These are phyloP conservation scores for Suhomyces sp. DNA, from an alignment of 805 yeast genomes.

Conservation along the genomic window DNA sequence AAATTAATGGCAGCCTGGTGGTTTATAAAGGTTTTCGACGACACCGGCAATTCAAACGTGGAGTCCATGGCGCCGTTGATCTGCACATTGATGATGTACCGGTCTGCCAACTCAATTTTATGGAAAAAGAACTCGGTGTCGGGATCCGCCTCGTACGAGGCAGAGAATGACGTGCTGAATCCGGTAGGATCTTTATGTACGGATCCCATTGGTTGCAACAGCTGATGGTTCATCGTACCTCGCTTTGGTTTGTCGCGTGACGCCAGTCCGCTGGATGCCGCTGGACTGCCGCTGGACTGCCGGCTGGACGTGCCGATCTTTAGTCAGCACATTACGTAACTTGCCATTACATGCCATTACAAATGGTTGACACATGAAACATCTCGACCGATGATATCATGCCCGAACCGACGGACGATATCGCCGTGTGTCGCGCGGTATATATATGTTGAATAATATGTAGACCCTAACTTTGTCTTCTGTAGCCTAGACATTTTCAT, in stretches of 20 bases:
- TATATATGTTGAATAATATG: too few species aligned
- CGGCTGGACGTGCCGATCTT: neutral
- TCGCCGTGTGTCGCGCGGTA: neutral
- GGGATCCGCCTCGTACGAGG: conserved; percentile 2
- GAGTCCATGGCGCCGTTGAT: conserved; percentile 49
- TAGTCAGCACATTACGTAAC: neutral
- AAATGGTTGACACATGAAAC: neutral
- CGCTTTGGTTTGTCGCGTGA: neutral
- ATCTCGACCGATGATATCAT: neutral
- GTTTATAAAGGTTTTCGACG: conserved; percentile 19
- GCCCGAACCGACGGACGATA: neutral
- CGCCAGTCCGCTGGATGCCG: neutral
- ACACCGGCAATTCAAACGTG: conserved; percentile 35
- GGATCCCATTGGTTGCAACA: neutral
- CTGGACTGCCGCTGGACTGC: neutral
- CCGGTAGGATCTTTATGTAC: conserved; percentile 9
- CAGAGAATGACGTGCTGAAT: conserved; percentile 8
- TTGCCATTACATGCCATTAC: conserved; percentile 1
- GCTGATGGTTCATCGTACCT: too few species aligned
- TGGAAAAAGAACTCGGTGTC: conserved; percentile 17
- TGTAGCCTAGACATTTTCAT: too few species aligned
- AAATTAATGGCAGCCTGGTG: conserved; percentile 2
- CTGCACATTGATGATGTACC: conserved; percentile 36
- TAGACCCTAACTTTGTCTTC: too few species aligned
- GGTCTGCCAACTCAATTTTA: conserved; percentile 35